Evolutionary conservation across 768 basidiomycete species (phyloP), one percentile per base, ranked within the genome.

Genomic region (Candolleomyces aberdarensis): DNA sequence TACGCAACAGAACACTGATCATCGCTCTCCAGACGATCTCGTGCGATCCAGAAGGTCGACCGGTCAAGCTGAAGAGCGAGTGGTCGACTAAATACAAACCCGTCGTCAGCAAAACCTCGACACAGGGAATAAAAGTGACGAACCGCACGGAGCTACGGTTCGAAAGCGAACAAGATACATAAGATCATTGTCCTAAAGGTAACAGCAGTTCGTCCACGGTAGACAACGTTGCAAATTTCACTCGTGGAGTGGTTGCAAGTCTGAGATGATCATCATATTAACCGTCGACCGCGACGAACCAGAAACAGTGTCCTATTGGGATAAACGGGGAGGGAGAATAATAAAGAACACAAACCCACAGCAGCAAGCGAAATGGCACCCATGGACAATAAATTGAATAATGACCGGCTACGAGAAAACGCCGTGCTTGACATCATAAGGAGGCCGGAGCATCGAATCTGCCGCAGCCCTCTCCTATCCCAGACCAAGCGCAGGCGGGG

Each of bases 401-500:
- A 78, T 74, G 17, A 78, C 65, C 11, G 74, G 70, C 74, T 72
- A 76, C 8, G 75, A 70, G 58, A 78, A 78, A 32, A 77, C 67
- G 60, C 77, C 76, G 13, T 70, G 69, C 57, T 74, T 75, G 26
- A 72, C 62, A 3, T 70, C 68, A 61, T 78, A 76, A 0, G 83
- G 82, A 0, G 77, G 78, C 57, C 71, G 71, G 47, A 70, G 73
- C 83, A 85, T 84, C 20, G 84, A 72, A 63, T 86, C 80, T 3
- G 67, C 46, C 0, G 81, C 76, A 2, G 84, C 79, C n/a, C 73
- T 72, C 65, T 84, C 79, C 17, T 82, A 63, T 11, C 84, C 84
- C 20, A 86, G 75, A 15, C 83, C 84, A 59, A 85, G 78, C 1
- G 83, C 83, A 15, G 84, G 84, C 14, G 82, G 80, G 1, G 81